phyloP scores from a whole-genome alignment of 495 filamentous ascomycete genomes.

The Xylaria curta region DNA sequence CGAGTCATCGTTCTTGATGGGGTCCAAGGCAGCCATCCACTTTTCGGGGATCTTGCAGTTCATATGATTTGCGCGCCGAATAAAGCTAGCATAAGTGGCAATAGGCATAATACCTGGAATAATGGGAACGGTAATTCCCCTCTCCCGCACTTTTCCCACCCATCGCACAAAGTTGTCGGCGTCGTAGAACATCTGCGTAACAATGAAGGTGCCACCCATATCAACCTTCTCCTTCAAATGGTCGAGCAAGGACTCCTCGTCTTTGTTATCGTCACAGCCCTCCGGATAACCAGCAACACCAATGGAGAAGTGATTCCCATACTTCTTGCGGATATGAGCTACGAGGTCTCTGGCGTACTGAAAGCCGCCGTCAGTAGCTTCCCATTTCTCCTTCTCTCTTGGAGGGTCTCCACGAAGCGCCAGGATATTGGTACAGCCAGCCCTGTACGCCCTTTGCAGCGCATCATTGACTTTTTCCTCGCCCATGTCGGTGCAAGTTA shows the following conservation, averaged over 20 bases:
- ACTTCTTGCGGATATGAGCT: conserved; percentile 85
- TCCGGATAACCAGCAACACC: conserved; percentile 98
- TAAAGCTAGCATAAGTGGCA: conserved; percentile 88
- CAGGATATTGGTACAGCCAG: conserved; percentile 97
- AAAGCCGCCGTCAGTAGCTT: conserved; percentile 82
- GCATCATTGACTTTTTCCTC: conserved; percentile 88
- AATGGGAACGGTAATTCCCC: conserved; percentile 88
- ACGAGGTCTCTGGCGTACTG: conserved; percentile 93
- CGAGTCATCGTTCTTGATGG: conserved; percentile 95
- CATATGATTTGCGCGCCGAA: conserved; percentile 88
- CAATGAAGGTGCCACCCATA: conserved; percentile 88
- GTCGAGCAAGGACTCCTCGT: conserved; percentile 82
- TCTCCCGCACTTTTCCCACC: conserved; percentile 82
- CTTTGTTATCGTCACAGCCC: conserved; percentile 89
- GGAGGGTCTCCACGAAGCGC: conserved; percentile 95
- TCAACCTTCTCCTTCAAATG: conserved; percentile 98
- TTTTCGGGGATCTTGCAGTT: conserved; percentile 78
- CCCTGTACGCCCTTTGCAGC: conserved; percentile 85
- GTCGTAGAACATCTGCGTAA: conserved; percentile 99
- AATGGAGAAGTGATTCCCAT: conserved; percentile 97
- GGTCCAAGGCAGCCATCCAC: conserved; percentile 84
- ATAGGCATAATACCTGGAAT: conserved; percentile 99
- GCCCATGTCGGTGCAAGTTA: conserved; percentile 99
- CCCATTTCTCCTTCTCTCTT: conserved; percentile 92
- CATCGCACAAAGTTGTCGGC: conserved; percentile 91